Base-by-base conservation (phyloP, 148 eudicot species). In the Camellia sinensis region DNA sequence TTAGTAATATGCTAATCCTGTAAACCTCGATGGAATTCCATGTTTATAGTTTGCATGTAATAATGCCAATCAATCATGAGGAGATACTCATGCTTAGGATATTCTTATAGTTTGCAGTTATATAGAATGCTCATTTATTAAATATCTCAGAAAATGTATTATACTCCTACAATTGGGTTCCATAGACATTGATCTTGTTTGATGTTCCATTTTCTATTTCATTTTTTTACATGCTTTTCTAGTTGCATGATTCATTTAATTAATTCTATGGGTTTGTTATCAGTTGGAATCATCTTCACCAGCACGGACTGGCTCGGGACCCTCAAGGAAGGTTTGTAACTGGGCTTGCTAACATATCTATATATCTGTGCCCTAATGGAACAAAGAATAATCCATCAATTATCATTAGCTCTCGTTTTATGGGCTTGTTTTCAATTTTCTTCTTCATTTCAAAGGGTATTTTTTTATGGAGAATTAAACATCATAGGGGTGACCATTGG, bases 301-400 rank as follows among this genome's bases (percentile, higher is more conserved):
- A 45, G 82, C 92, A 75, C 87, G 89, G 79, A 82, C 92, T 85
- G 91, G 98, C 78, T 95, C 95, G 80, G 98, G 95, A 84, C 89
- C 91, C 64, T 91, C 98, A 56, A 85, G 98, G 71, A 95, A 95
- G 98, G 98, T 94, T 73, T 63, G 82, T 81, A 5, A 63, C 65
- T 83, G 46, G 44, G 43, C 45, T 17, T 50, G 52, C 12, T 78
- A 17, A 48, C 65, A 48, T 64, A 14, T 12, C 14, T 60, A n/a
- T 46, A 6, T 44, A 45, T 61, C 17, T 0, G 18, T 63, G 57
- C 41, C 44, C 56, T 61, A 22, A 46, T 75, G 66, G 64, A 19
- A 74, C 13, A 56, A 54, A 21, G 59, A 40, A 61, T 21, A 43
- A 62, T 22, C 10, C 67, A 29, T 62, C 41, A 59, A 5, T 57